Conservation (phyloP, 1,139 yeast genomes). For the Yarrowia galli region DNA sequence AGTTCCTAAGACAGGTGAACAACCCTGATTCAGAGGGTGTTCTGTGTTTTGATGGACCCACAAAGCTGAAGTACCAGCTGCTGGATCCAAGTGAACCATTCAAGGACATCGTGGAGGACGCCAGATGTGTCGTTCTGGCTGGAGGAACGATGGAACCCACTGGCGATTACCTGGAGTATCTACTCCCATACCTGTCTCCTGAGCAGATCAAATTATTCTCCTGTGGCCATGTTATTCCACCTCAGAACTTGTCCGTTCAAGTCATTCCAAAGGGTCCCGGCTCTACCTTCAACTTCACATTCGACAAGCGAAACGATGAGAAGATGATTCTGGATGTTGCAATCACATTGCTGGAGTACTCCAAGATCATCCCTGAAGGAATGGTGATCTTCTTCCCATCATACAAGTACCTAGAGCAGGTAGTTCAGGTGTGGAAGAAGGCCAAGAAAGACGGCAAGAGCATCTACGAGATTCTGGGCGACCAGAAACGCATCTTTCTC, state of each 20-base stretch:
- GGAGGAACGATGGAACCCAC: slow-evolving; percentile 98
- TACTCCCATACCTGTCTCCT: slow-evolving; percentile 66
- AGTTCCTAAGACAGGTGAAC: slow-evolving; percentile 69
- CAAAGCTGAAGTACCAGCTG: slow-evolving; percentile 67
- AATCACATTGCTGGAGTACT: slow-evolving; percentile 55
- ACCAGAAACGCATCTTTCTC: slow-evolving; percentile 54
- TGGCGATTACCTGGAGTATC: slow-evolving; percentile 66
- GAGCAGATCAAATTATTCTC: slow-evolving; percentile 62
- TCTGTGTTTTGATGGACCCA: slow-evolving; percentile 66
- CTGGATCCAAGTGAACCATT: slow-evolving; percentile 82
- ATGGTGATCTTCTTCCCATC: slow-evolving; percentile 86
- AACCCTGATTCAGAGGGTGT: slow-evolving; percentile 85
- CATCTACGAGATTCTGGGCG: slow-evolving; percentile 45
- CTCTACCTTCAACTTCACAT: slow-evolving; percentile 68
- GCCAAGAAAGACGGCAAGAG: slow-evolving; percentile 41
- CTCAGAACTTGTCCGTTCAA: slow-evolving; percentile 67
- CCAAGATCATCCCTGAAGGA: slow-evolving; percentile 69
- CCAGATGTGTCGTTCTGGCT: slow-evolving; percentile 78
- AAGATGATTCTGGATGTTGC: slow-evolving; percentile 64
- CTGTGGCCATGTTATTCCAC: slow-evolving; percentile 88
- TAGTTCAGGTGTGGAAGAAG: slow-evolving; percentile 61
- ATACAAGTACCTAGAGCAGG: slow-evolving; percentile 68
- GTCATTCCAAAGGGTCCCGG: slow-evolving; percentile 55
- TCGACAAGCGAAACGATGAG: slow-evolving; percentile 61
- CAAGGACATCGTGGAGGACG: slow-evolving; percentile 66